Percentiles rank a stretch among this genome's conserved stretches.
Evolutionary conservation across 768 basidiomycete genomes (phyloP).

Genomic region (Leccinum imitatum): DNA sequence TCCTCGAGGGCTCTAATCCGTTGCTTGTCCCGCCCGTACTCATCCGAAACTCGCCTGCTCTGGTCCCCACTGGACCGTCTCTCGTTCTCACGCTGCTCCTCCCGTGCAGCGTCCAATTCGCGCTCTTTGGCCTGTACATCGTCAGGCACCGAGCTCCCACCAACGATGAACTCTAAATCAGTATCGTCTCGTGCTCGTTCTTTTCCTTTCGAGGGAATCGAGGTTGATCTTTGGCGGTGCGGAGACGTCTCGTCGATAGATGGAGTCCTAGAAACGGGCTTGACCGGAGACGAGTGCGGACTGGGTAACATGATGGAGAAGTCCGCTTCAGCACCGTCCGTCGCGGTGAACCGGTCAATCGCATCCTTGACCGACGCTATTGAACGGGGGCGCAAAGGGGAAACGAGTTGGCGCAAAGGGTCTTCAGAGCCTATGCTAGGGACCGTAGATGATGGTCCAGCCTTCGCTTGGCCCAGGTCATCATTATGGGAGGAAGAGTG

Average conservation of each 20-base stretch:
- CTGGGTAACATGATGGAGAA: constrained; percentile 40
- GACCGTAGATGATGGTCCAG: constrained; percentile 18
- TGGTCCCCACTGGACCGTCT: constrained; percentile 40
- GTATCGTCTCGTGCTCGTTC: constrained; percentile 37
- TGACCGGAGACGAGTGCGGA: constrained; percentile 37
- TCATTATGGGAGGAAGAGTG: not conserved
- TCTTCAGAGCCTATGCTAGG: not conserved
- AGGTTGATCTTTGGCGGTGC: not conserved
- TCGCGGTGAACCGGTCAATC: constrained; percentile 35
- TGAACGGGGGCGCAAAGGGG: constrained; percentile 34
- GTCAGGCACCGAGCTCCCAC: constrained; percentile 45
- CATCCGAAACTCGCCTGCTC: constrained; percentile 31
- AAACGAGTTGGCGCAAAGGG: constrained; percentile 15
- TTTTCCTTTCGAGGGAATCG: constrained; percentile 43
- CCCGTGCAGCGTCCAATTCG: constrained; percentile 57
- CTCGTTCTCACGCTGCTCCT: constrained; percentile 50
- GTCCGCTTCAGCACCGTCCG: constrained; percentile 18
- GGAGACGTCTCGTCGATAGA: constrained; percentile 18
- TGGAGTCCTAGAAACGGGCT: constrained; percentile 26
- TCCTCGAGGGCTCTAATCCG: constrained; percentile 63
- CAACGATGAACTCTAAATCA: constrained; percentile 29
- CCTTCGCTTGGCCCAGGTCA: constrained; percentile 7
- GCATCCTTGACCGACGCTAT: no score
- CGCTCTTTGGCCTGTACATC: constrained; percentile 59
- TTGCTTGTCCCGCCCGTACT: constrained; percentile 35